A percentile compares a stretch with the other conserved stretches of the same genome.
phyloP scores from a whole-genome alignment of 805 yeast species.

The Pichia nakasei region DNA sequence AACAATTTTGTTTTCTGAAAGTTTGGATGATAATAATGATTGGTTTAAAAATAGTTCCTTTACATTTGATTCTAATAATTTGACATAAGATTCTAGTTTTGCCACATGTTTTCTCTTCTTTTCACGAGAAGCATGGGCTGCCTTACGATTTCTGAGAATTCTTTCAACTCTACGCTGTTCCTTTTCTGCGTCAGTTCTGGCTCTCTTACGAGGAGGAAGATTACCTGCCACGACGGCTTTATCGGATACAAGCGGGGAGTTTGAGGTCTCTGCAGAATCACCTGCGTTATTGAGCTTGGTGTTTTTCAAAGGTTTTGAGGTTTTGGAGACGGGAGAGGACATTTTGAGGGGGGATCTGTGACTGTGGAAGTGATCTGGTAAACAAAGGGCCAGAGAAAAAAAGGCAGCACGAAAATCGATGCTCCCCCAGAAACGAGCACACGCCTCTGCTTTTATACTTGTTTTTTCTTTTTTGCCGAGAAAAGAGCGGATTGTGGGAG shows the following conservation, averaged over 20 bases:
- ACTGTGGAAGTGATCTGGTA: not conserved
- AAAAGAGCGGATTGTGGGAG: too few relatives aligned
- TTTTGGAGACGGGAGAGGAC: slow-evolving; percentile 4
- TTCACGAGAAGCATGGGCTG: slow-evolving; percentile 96
- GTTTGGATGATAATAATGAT: slow-evolving; percentile 11
- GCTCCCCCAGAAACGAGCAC: too few relatives aligned
- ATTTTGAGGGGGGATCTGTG: not conserved
- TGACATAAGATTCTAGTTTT: slow-evolving; percentile 58
- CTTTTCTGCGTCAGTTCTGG: slow-evolving; percentile 93
- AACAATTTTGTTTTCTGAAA: slow-evolving; percentile 10
- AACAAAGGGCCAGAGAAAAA: not conserved
- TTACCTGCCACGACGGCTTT: slow-evolving; percentile 8
- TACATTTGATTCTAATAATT: slow-evolving; percentile 29
- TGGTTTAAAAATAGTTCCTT: slow-evolving; percentile 10
- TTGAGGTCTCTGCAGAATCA: too few relatives aligned
- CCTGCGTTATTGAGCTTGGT: too few relatives aligned
- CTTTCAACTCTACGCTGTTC: slow-evolving; percentile 94
- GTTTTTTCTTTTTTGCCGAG: too few relatives aligned
- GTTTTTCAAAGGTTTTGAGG: too few relatives aligned
- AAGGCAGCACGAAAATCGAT: too few relatives aligned
- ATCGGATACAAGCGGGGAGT: not conserved
- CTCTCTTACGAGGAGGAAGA: slow-evolving; percentile 92
- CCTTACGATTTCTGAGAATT: slow-evolving; percentile 86
- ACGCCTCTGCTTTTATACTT: too few relatives aligned
- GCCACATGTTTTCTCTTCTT: slow-evolving; percentile 91